phyloP scores from a whole-genome alignment of 495 filamentous ascomycete genomes.

The Haplographium delicatum region DNA sequence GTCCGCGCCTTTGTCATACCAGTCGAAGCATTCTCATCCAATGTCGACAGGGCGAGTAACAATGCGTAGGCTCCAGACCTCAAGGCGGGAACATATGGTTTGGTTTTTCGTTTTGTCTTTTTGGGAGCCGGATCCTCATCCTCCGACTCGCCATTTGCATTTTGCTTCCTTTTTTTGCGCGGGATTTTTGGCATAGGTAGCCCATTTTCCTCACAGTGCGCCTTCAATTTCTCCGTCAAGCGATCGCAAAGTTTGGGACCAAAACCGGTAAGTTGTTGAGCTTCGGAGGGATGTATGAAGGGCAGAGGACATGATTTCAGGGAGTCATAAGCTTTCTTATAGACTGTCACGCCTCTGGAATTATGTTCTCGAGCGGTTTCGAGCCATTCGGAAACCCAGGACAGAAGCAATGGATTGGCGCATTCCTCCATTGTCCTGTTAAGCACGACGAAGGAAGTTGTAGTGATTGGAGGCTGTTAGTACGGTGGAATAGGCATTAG shows the following conservation, averaged over 20 bases:
- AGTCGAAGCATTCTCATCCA: constrained; percentile 47
- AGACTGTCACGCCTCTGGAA: constrained; percentile 63
- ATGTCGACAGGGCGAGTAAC: constrained; percentile 58
- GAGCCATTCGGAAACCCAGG: constrained; percentile 77
- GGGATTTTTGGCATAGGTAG: constrained; percentile 62
- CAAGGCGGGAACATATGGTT: constrained; percentile 65
- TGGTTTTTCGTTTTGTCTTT: constrained; percentile 63
- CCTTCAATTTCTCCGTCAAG: constrained; percentile 62
- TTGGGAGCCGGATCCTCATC: constrained; percentile 36
- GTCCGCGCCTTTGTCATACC: constrained; percentile 64
- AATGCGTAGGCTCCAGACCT: constrained; percentile 74
- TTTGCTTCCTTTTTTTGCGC: constrained; percentile 27
- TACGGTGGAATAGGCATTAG: background rate
- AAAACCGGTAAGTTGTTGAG: constrained; percentile 66
- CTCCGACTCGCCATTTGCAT: constrained; percentile 21
- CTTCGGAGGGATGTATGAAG: constrained; percentile 71
- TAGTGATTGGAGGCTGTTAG: background rate
- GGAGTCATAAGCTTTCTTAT: constrained; percentile 76
- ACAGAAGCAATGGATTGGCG: constrained; percentile 69
- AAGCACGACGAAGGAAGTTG: too few relatives aligned
- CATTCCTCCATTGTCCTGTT: constrained; percentile 31
- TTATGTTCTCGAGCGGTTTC: constrained; percentile 68
- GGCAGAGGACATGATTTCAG: constrained; percentile 72
- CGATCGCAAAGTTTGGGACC: constrained; percentile 66
- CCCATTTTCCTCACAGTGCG: constrained; percentile 63